A percentile compares a stretch with the other conserved stretches of the same genome.
Conservation (phyloP, 768 basidiomycete genomes). For the Nevesoporus exiguus region DNA sequence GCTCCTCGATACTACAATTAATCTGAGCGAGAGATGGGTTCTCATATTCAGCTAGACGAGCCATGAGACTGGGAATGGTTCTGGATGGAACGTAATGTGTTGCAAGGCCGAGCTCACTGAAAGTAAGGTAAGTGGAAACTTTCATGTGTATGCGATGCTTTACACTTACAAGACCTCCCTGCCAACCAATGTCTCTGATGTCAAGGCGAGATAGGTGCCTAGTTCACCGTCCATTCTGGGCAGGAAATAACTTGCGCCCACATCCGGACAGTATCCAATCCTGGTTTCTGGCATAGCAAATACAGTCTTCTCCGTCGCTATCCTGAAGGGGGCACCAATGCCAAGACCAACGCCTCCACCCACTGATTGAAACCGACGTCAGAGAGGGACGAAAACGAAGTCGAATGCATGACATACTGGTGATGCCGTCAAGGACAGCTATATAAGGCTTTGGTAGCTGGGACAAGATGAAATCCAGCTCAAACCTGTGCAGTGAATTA, state of each 20-base stretch:
- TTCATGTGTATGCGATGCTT: not conserved
- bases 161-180: conserved; percentile 79
- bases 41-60: conserved; percentile 52
- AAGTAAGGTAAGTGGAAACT: conserved; percentile 11
- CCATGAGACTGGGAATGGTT: conserved; percentile 66
- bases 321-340: conserved; percentile 80
- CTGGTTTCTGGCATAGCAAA: conserved; percentile 98
- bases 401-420: conserved; percentile 55
- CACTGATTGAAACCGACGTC: conserved; percentile 48
- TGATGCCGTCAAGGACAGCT: conserved; percentile 84
- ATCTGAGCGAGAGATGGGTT: conserved; percentile 43
- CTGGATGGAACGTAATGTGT: conserved; percentile 88
- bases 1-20: conserved; percentile 68
- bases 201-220: conserved; percentile 92
- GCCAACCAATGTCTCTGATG: conserved; percentile 67
- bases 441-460: conserved; percentile 85
- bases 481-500: conserved; percentile 53
- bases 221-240: conserved; percentile 87
- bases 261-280: conserved; percentile 89
- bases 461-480: conserved; percentile 71
- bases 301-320: conserved; percentile 88
- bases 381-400: not conserved
- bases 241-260: conserved; percentile 88
- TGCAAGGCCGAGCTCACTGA: conserved; percentile 86
- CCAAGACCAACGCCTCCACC: conserved; percentile 93